Evolutionary conservation across 495 filamentous ascomycete species (phyloP).

Genomic region (Hamigera avellanea): DNA sequence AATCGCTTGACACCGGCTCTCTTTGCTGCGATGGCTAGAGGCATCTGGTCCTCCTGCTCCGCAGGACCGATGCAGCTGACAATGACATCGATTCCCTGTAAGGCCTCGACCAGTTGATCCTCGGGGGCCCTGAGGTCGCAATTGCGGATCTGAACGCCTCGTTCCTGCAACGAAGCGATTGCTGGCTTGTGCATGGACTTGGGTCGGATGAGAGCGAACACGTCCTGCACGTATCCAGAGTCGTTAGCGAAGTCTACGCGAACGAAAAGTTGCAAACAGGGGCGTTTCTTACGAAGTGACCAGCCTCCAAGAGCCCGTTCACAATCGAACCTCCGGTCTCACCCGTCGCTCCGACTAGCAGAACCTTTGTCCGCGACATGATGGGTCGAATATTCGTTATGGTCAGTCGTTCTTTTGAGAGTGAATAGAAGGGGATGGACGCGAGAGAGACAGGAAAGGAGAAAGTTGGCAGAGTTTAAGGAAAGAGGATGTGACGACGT

Average conservation of each 20-base stretch:
- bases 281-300: conserved; percentile 24
- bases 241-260: conserved; percentile 1
- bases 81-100: conserved; percentile 41
- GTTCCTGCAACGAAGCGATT: conserved; percentile 26
- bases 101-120: conserved; percentile 33
- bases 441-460: conserved; percentile 8
- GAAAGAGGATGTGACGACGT: conserved; percentile 19
- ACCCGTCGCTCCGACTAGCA: conserved; percentile 35
- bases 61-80: conserved; percentile 39
- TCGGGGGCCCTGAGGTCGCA: conserved; percentile 33
- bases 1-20: conserved; percentile 45
- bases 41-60: conserved; percentile 37
- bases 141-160: conserved; percentile 35
- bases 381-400: conserved; percentile 4
- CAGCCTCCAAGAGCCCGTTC: conserved; percentile 30
- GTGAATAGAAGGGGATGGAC: conserved; percentile 2
- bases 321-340: conserved; percentile 40
- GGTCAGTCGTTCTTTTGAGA: not conserved
- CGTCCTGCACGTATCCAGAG: conserved; percentile 21
- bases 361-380: conserved; percentile 33
- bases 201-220: conserved; percentile 37
- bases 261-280: not conserved
- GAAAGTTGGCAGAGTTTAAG: too few species aligned
- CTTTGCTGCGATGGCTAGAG: conserved; percentile 43
- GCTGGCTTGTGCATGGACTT: conserved; percentile 36